These are phyloP conservation scores for Vigna mungo DNA, from an alignment of 306 rosid genomes.

Conservation along the genomic window DNA sequence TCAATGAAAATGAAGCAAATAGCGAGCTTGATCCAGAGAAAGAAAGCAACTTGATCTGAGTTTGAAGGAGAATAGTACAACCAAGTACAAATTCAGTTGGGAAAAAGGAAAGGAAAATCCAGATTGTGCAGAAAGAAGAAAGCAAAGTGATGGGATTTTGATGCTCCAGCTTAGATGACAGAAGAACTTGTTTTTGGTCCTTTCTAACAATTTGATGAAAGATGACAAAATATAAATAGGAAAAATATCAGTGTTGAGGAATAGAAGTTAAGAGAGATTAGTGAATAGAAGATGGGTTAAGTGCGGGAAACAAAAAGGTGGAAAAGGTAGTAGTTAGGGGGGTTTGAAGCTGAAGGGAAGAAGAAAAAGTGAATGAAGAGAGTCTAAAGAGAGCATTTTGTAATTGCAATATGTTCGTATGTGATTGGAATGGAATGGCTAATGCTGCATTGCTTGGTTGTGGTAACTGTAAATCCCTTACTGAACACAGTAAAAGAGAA, in stretches of 20 bases:
- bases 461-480: constrained; percentile 36
- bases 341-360: constrained; percentile 44
- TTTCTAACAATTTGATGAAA: constrained; percentile 33
- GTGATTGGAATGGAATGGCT: background rate
- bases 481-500: constrained; percentile 49
- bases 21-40: constrained; percentile 33
- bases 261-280: constrained; percentile 19
- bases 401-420: background rate
- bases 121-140: constrained; percentile 41
- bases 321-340: constrained; percentile 21
- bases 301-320: constrained; percentile 3
- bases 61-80: constrained; percentile 32
- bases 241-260: background rate
- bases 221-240: background rate
- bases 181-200: background rate
- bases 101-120: constrained; percentile 6
- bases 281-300: background rate
- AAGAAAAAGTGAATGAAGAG: constrained; percentile 58
- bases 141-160: constrained; percentile 26
- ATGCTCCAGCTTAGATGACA: constrained; percentile 21
- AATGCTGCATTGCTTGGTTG: background rate
- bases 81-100: constrained; percentile 28
- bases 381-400: constrained; percentile 56
- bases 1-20: constrained; percentile 29
- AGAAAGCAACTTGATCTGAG: constrained; percentile 44